phyloP scores from a whole-genome alignment of 306 rosid species.

The Vachellia pachyceras region DNA sequence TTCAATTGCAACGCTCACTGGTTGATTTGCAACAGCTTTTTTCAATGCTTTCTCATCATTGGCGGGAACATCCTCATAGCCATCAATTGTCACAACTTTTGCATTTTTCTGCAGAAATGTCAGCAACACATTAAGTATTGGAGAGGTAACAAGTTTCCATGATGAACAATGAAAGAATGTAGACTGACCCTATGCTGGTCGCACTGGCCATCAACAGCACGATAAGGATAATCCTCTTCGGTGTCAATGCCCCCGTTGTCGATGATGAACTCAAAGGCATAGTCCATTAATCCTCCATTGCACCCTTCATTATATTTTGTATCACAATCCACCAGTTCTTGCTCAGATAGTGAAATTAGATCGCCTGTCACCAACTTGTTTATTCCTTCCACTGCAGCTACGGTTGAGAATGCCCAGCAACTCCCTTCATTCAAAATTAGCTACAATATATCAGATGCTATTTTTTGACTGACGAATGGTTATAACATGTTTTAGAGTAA shows the following conservation, averaged over 20 bases:
- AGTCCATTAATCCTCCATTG: slow-evolving; percentile 96
- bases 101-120: slow-evolving; percentile 77
- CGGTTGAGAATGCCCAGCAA: slow-evolving; percentile 98
- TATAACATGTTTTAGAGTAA: background rate
- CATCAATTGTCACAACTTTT: slow-evolving; percentile 73
- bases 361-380: slow-evolving; percentile 83
- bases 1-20: slow-evolving; percentile 80
- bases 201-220: slow-evolving; percentile 65
- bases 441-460: background rate
- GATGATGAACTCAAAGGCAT: slow-evolving; percentile 84
- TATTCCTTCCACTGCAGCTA: slow-evolving; percentile 79
- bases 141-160: background rate
- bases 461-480: background rate
- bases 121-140: slow-evolving; percentile 4
- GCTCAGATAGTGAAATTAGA: slow-evolving; percentile 83
- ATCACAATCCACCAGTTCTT: slow-evolving; percentile 95
- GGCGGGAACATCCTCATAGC: slow-evolving; percentile 73
- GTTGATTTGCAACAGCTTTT: slow-evolving; percentile 82
- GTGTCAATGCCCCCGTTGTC: slow-evolving; percentile 88
- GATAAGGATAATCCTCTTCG: slow-evolving; percentile 90
- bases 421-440: slow-evolving; percentile 70
- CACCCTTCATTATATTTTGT: slow-evolving; percentile 81
- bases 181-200: slow-evolving; percentile 66
- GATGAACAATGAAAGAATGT: background rate
- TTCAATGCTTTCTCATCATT: slow-evolving; percentile 70